Base-by-base conservation (phyloP, 345 rosid genomes). In the Gossypium longicalyx region DNA sequence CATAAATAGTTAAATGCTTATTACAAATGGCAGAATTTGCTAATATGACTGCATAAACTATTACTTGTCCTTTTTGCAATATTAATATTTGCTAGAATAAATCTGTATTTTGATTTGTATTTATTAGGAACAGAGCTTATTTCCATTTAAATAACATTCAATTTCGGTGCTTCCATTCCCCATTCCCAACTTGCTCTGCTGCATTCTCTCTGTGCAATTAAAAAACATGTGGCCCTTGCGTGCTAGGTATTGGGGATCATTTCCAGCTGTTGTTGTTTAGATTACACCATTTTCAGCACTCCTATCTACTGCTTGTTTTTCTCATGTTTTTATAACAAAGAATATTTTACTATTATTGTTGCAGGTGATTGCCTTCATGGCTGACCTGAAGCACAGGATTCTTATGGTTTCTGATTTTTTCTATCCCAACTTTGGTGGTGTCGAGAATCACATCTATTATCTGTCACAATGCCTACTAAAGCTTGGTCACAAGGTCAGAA, bases 341-440 rank as follows among this genome's bases (percentile, higher is more conserved):
- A 57, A 22, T 23, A 16, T 22, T 13, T 17, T 57, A 27, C 34
- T 38, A 52, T 52, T 51, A 17, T 17, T 59, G 16, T 74, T 77
- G 80, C 86, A 84, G 88, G 81, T 61, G 38, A 71, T 77, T 22
- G 43, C n/a, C 41, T 25, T 61, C n/a, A 91, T 90, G 95, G 95
- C 68, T 47, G 80, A 78, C 69, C 73, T 79, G 76, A 89, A 85
- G 81, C 92, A 85, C 65, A 88, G 89, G 74, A 85, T 95, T 77
- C 81, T 95, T 77, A 93, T 95, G 97, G 97, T 90, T 63, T 95
- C 98, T 23, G 98, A 95, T 85, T 93, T 95, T 85, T 93, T 91
- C 90, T 95, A 86, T 82, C 98, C 99, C 9, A 95, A 93, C 82
- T 91, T 95, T 60, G 97, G 98, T 64, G 99, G 99, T 57, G 99